Percentiles rank a stretch among this genome's conserved stretches.
These are phyloP conservation scores for Patellifolia procumbens DNA, from an alignment of 179 eudicot genomes.

Conservation along the genomic window DNA sequence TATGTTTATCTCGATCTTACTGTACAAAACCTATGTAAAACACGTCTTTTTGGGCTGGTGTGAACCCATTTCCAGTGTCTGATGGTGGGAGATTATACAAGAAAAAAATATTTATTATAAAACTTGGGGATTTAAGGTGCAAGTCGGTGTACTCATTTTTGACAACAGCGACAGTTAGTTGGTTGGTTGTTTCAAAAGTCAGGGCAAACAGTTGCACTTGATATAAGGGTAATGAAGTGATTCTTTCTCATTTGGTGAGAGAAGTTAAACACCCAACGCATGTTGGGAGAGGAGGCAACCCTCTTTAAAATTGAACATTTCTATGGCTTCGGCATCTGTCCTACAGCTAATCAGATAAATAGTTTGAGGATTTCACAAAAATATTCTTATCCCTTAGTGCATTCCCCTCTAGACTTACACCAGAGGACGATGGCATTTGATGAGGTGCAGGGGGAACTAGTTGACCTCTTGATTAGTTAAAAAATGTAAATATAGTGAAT, in stretches of 20 bases:
- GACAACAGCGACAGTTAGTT: too few species aligned
- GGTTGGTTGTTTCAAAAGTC: too few species aligned
- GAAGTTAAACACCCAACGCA: not conserved
- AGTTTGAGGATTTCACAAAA: too few species aligned
- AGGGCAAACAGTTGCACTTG: not conserved
- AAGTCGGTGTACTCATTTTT: too few species aligned
- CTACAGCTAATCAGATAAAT: not conserved
- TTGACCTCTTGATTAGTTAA: not conserved
- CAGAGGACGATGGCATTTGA: not conserved
- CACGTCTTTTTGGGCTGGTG: too few species aligned
- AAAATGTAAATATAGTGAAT: too few species aligned
- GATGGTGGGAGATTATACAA: too few species aligned
- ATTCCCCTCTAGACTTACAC: not conserved
- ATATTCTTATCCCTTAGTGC: not conserved
- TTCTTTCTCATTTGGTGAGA: not conserved
- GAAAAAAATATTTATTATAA: too few species aligned
- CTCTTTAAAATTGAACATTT: not conserved
- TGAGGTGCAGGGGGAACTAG: not conserved
- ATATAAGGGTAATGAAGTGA: not conserved
- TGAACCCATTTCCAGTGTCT: too few species aligned
- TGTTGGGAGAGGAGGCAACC: not conserved
- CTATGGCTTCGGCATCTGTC: not conserved
- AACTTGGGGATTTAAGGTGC: too few species aligned
- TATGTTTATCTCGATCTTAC: too few species aligned
- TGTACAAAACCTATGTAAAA: too few species aligned